Base-by-base conservation (phyloP, 345 rosid species). In the Sisymbrium altissimum region DNA sequence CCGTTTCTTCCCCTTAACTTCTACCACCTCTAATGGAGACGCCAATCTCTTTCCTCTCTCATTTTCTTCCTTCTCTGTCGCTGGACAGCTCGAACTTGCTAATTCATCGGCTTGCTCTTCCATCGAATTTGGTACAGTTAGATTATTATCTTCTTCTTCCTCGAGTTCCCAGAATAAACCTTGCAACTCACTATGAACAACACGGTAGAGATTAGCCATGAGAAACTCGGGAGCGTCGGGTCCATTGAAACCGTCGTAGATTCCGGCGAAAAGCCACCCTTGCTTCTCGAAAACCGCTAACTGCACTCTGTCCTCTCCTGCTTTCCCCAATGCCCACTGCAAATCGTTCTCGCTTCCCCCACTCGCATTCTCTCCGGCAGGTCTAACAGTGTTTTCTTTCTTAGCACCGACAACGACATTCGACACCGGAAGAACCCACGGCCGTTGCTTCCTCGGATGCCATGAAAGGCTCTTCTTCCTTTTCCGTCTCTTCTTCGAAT, bases 221-320 rank as follows among this genome's bases (percentile, higher is more conserved):
- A 92, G 76, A 87, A 92, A 94, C 58, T 94, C 97, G 1, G 99
- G 97, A 32, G 97, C 98, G 52, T 91, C 98, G 0, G 98, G 98
- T 29, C 98, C 97, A 25, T 94, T 94, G 82, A 94, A 94, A 25
- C 98, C 98, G 72, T 94, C 97, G 67, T 94, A 94, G 78, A 94
- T 91, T 68, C 98, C 97, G 29, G 89, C 97, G 48, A 91, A 94
- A 61, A 94, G 77, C 98, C 98, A 94, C 11, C 98, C 98, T 46
- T 91, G 97, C 82, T 94, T 96, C 83, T 94, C 98, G 39, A 97
- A 91, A 38, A 94, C 93, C 23, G 93, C 98, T 68, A 94, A 88
- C 23, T 94, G 98, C 32, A 94, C 98, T 50, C 97, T 87, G 54
- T 94, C 98, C 87, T 94, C 98, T 5, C 98, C 98, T 0, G 98